phyloP scores from a whole-genome alignment of 495 filamentous ascomycete species.

The Pyrenula massariospora region DNA sequence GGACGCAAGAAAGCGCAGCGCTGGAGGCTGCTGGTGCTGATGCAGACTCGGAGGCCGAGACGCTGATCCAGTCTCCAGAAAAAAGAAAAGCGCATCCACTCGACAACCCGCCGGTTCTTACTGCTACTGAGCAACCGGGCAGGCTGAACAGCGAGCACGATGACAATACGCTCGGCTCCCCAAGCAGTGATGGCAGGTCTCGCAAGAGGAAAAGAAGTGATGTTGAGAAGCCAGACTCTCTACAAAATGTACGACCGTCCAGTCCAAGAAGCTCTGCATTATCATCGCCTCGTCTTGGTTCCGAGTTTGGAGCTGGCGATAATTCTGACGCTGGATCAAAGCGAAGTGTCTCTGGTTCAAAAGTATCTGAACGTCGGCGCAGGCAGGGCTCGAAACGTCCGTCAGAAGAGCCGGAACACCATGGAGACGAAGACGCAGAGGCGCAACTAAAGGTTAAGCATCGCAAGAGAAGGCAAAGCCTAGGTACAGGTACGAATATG shows the following conservation, averaged over 20 bases:
- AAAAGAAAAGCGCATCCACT: conserved; percentile 58
- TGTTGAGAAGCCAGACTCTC: not conserved
- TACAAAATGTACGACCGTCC: conserved; percentile 12
- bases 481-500: not conserved
- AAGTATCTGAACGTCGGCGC: conserved; percentile 19
- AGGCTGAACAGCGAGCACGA: not conserved
- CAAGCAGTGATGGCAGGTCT: not conserved
- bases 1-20: conserved; percentile 11
- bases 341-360: conserved; percentile 18
- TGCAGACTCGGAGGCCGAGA: conserved; percentile 70
- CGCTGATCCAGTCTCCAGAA: conserved; percentile 61
- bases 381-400: conserved; percentile 15
- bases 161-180: not conserved
- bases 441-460: conserved; percentile 6
- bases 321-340: not conserved
- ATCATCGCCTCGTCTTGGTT: conserved; percentile 22
- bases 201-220: not conserved
- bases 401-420: conserved; percentile 7
- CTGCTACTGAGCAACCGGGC: not conserved
- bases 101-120: conserved; percentile 44
- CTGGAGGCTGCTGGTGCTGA: conserved; percentile 27
- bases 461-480: conserved; percentile 3
- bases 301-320: not conserved
- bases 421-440: conserved; percentile 6
- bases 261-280: conserved; percentile 43